phyloP scores from a whole-genome alignment of 306 rosid genomes.

The Pyrus betulifolia region DNA sequence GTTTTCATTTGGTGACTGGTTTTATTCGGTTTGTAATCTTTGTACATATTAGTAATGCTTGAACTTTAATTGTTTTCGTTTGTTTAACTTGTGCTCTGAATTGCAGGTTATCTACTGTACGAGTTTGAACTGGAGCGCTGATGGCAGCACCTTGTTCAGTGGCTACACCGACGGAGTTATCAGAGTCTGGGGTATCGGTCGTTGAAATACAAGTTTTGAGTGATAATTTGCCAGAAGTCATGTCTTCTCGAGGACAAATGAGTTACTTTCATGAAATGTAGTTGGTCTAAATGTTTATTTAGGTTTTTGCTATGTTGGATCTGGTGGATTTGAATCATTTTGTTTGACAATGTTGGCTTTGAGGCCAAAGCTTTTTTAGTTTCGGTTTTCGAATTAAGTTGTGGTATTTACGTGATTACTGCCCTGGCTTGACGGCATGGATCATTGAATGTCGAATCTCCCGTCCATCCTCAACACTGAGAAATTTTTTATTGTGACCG shows the following conservation, averaged over 20 bases:
- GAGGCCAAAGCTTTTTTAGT: constrained; percentile 36
- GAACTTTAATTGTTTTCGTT: neutral
- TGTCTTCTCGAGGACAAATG: constrained; percentile 29
- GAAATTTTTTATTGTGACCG: no score
- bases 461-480: no score
- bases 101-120: constrained; percentile 79
- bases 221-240: neutral
- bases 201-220: constrained; percentile 30
- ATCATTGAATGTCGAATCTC: no score
- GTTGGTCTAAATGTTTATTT: constrained; percentile 16
- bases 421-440: no score
- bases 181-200: constrained; percentile 94
- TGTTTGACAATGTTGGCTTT: constrained; percentile 34
- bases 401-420: neutral
- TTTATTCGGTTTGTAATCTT: neutral
- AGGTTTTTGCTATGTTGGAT: constrained; percentile 33
- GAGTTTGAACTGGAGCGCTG: constrained; percentile 84
- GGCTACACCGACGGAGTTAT: constrained; percentile 93
- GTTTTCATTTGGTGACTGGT: neutral
- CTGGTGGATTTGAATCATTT: constrained; percentile 21
- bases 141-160: constrained; percentile 96
- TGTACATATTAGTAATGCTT: neutral
- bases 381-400: constrained; percentile 15
- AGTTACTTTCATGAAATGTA: constrained; percentile 32
- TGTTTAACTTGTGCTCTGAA: neutral